These are phyloP conservation scores for Azolla pinnata DNA, from an alignment of 75 land plant species.

Conservation along the genomic window DNA sequence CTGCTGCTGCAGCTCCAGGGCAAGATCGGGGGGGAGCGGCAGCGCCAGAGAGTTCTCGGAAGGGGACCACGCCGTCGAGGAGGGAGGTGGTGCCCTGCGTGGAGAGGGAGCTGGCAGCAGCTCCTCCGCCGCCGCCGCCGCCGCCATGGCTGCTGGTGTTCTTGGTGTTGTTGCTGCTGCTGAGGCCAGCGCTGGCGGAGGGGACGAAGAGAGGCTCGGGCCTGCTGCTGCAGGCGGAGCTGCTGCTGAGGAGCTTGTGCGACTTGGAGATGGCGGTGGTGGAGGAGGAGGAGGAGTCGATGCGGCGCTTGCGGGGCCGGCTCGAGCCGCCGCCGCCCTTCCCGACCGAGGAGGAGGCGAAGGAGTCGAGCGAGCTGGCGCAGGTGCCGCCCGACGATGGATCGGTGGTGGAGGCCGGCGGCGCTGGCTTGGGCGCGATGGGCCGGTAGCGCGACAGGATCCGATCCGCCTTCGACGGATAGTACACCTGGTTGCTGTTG, in stretches of 20 bases:
- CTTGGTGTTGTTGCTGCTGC: too few species aligned
- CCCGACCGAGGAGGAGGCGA: not conserved
- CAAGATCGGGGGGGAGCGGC: too few species aligned
- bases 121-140: too few species aligned
- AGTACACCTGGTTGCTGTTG: too few species aligned
- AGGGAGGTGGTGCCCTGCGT: too few species aligned
- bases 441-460: slow-evolving; percentile 50
- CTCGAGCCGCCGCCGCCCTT: not conserved
- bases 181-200: slow-evolving; percentile 14
- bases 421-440: slow-evolving; percentile 51
- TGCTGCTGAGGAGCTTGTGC: slow-evolving; percentile 4
- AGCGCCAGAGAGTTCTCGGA: too few species aligned
- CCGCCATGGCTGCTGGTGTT: too few species aligned
- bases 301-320: slow-evolving; percentile 2
- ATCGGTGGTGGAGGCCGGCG: slow-evolving; percentile 1
- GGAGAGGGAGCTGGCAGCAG: too few species aligned
- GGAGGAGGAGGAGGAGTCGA: not conserved
- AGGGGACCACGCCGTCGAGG: too few species aligned
- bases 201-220: not conserved
- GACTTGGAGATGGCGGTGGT: not conserved
- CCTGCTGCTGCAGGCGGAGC: not conserved
- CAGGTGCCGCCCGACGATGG: slow-evolving; percentile 4
- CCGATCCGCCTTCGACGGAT: slow-evolving; percentile 28
- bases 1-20: too few species aligned
- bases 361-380: not conserved